Conservation (phyloP, 129 eudicot genomes). For the Ambrosia artemisiifolia region DNA sequence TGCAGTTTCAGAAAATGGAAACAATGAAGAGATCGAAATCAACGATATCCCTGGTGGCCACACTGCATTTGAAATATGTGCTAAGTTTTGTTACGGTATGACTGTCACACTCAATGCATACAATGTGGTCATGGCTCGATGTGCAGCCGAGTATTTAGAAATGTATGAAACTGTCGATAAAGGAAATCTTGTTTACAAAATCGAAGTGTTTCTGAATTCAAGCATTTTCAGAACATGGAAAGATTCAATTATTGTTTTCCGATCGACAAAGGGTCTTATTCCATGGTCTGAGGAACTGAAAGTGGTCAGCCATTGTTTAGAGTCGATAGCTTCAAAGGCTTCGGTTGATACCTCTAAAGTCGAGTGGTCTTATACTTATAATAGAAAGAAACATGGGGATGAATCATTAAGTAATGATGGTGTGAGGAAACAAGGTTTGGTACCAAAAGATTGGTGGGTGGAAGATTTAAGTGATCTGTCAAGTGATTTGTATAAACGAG, state of each 20-base stretch:
- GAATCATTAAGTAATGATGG: conserved; percentile 55
- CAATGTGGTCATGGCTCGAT: conserved; percentile 81
- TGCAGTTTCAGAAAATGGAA: conserved; percentile 47
- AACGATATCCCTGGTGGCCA: conserved; percentile 81
- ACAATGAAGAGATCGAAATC: conserved; percentile 47
- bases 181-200: conserved; percentile 77
- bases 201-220: conserved; percentile 73
- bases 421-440: conserved; percentile 47
- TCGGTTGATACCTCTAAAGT: conserved; percentile 70
- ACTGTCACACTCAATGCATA: conserved; percentile 81
- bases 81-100: conserved; percentile 83
- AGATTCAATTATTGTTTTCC: conserved; percentile 84
- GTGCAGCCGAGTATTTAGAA: conserved; percentile 89
- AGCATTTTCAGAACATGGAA: conserved; percentile 86
- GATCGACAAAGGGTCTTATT: conserved; percentile 61
- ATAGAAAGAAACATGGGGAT: conserved; percentile 46
- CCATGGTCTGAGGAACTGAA: conserved; percentile 87
- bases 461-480: conserved; percentile 84
- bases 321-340: conserved; percentile 68
- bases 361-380: conserved; percentile 84
- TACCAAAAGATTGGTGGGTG: conserved; percentile 92
- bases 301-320: conserved; percentile 73
- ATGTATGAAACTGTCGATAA: conserved; percentile 81
- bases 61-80: conserved; percentile 75
- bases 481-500: conserved; percentile 63